A percentile compares a stretch with the other conserved stretches of the same genome.
Evolutionary conservation across 306 rosid genomes (phyloP).

Genomic region (Inga oerstediana): DNA sequence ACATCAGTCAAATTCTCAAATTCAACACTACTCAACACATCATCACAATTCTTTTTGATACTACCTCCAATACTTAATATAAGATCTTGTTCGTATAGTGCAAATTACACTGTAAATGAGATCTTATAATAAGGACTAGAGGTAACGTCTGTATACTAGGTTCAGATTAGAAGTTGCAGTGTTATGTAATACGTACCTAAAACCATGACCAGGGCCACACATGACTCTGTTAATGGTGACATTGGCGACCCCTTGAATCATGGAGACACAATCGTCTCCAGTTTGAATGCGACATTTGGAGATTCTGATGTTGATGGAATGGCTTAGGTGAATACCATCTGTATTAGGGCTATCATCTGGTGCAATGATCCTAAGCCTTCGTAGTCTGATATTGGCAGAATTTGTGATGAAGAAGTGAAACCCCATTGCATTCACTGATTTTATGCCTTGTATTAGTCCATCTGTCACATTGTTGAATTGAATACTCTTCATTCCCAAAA

Average conservation of each 20-base stretch:
- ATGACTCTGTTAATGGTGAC: conserved; percentile 34
- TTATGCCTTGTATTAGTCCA: conserved; percentile 23
- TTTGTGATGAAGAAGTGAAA: conserved; percentile 42
- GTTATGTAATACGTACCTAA: conserved; percentile 29
- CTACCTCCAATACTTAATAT: too few relatives aligned
- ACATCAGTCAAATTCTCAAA: neutral
- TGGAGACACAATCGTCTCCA: conserved; percentile 51
- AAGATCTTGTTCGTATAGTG: too few relatives aligned
- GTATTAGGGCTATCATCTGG: conserved; percentile 51
- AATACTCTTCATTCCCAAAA: conserved; percentile 34
- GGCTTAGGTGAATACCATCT: conserved; percentile 51
- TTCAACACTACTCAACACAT: neutral
- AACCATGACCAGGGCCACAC: conserved; percentile 56
- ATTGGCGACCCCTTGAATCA: conserved; percentile 31
- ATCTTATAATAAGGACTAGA: too few relatives aligned
- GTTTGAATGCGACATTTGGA: conserved; percentile 34
- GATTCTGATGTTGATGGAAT: conserved; percentile 16
- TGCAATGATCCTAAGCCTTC: conserved; percentile 32
- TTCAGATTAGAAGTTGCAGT: neutral
- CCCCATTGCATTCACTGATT: conserved; percentile 44
- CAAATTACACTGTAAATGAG: too few relatives aligned
- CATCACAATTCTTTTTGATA: neutral
- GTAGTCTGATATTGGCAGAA: conserved; percentile 36
- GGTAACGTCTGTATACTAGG: too few relatives aligned
- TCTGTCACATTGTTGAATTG: conserved; percentile 10